Evolutionary conservation across 805 yeast species (phyloP).

Genomic region (Candida chauliodis): DNA sequence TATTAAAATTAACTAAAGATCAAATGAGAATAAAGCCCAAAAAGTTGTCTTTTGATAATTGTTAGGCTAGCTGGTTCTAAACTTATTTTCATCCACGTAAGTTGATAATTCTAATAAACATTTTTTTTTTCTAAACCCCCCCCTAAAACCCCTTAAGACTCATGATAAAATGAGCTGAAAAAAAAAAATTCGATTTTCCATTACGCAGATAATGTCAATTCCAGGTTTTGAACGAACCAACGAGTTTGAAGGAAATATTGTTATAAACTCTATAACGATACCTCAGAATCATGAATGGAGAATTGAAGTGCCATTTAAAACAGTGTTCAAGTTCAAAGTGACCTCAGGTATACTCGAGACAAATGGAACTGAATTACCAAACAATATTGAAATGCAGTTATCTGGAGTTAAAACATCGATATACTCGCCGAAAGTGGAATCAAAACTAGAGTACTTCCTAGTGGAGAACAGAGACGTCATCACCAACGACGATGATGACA

Average conservation of each 20-base stretch:
- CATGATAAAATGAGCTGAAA: too few species aligned
- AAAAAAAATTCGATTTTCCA: not conserved
- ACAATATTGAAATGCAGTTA: conserved; percentile 48
- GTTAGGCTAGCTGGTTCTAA: not conserved
- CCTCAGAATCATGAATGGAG: conserved; percentile 66
- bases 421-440: conserved; percentile 50
- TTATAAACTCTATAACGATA: conserved; percentile 16
- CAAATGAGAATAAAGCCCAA: conserved; percentile 36
- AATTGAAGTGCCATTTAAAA: conserved; percentile 58
- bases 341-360: conserved; percentile 77
- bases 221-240: conserved; percentile 3
- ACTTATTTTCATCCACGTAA: not conserved
- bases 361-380: conserved; percentile 88
- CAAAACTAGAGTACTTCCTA: conserved; percentile 23
- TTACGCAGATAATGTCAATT: conserved; percentile 6
- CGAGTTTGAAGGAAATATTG: not conserved
- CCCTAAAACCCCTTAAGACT: too few species aligned
- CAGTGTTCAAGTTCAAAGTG: conserved; percentile 49
- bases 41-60: conserved; percentile 19
- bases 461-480: conserved; percentile 8
- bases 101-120: too few species aligned
- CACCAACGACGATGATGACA: conserved; percentile 23
- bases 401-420: conserved; percentile 37
- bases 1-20: conserved; percentile 28
- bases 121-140: not conserved